Base-by-base conservation (phyloP, 2,329 filamentous ascomycete genomes). In the Claviceps pusilla region DNA sequence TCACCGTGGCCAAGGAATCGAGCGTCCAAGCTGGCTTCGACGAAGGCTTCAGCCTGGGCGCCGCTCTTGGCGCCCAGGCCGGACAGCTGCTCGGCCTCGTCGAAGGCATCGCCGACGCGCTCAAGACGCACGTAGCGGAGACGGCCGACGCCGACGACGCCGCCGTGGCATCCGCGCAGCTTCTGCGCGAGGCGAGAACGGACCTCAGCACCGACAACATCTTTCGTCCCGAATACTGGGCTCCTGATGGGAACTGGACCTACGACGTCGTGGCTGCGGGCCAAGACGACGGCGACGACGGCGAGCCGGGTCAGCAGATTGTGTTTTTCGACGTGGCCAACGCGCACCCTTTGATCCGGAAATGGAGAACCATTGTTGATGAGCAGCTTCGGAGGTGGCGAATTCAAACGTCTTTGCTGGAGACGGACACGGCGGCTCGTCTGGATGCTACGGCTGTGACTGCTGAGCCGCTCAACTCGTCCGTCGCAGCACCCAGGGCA, bases 1-100 rank as follows among this genome's bases (percentile, higher is more conserved):
- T 97, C 53, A 78, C 84, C 0, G 73, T 73, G 3, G 86, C 86
- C 37, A 97, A 97, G 67, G 79, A 79, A 31, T 71, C 76, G 50
- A 85, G 82, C 62, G 80, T 96, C 31, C 93, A 98, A 69, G 76
- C 76, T 14, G 91, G 91, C 0, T 97, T 98, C 64, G 93, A 98
- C 66, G 87, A 91, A 59, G 91, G 91, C 0, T 97, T 89, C 66
- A 76, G 82, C 14, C 75, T 97, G 0, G 93, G 93, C 12, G 90
- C 89, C 0, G 82, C 84, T 52, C 72, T 97, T 35, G 93, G 91
- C 0, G 67, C 86, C 59, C 76, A 77, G 33, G 84, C 83, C 0
- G 93, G 93, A 0, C 82, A 81, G 59, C 71, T 94, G 12, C 67
- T 95, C 3, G 93, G 93, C 0, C 71, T 87, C 4, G 64, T 96